Base-by-base conservation (phyloP, 2,329 filamentous ascomycete genomes). In the Ceratocystis albifundus region DNA sequence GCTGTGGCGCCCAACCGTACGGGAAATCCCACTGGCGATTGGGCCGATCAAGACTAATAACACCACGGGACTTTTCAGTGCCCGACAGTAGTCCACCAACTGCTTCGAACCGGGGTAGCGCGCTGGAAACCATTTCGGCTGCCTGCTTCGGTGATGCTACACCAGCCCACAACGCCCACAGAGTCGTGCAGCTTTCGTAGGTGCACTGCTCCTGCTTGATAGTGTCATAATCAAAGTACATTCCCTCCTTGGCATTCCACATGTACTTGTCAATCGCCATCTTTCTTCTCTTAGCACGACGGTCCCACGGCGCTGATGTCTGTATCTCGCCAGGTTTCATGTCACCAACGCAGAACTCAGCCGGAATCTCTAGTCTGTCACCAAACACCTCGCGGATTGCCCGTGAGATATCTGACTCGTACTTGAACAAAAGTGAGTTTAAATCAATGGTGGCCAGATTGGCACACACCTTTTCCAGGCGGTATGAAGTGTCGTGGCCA, bases 11-110 rank as follows among this genome's bases (percentile, higher is more conserved):
- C 94, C 94, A 99, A 68, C 94, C 94, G 74, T 94, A 97, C 0
- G 94, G 94, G 74, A 91, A 97, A 75, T 99, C 94, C 94, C 94
- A 99, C 75, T 99, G 94, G 71, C 94, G 86, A 75, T 96, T 97
- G 6, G 94, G 94, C 61, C 93, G 84, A 71, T 92, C 84, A 48
- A 96, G 76, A 12, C 88, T 86, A 69, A 96, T 80, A 41, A 81
- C 79, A 50, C 94, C 94, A 57, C 94, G 88, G 65, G 90, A 96
- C 75, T 91, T 84, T 74, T 96, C 86, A 0, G 93, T 96, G 65
- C 93, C 93, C 0, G 92, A 93, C 1, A 96, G 82, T 20, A 99
- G 80, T 6, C 94, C 94, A 41, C 94, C 94, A 68, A 87, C 87
- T 1, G 84, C 89, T 76, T 99, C 93, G 69, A 99, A 92, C 71